These are phyloP conservation scores for Zasmidium angulare DNA, from an alignment of 2,329 filamentous ascomycete species.

Conservation along the genomic window DNA sequence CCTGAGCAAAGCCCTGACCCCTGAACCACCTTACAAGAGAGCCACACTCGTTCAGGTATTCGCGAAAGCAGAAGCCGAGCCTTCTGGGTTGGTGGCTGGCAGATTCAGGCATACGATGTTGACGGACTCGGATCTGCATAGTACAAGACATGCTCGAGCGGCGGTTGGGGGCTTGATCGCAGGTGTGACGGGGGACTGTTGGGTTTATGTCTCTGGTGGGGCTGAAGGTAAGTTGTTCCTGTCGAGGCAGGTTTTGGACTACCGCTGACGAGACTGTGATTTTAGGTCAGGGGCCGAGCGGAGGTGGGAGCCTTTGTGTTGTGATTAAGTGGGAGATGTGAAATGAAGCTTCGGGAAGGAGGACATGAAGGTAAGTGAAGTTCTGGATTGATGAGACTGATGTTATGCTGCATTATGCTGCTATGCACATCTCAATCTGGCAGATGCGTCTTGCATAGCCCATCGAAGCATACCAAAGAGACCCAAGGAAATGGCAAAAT, in stretches of 20 bases:
- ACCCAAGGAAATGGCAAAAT: too few species aligned
- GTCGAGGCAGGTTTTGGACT: background rate
- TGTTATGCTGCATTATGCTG: too few species aligned
- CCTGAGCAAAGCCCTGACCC: background rate
- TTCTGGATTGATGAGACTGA: background rate
- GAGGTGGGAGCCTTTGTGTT: constrained; percentile 1
- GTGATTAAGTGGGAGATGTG: constrained; percentile 1
- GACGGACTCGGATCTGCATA: constrained; percentile 12
- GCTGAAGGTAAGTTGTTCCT: constrained; percentile 3
- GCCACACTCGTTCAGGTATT: constrained; percentile 7
- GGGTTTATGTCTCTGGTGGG: constrained; percentile 9
- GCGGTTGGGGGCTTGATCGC: constrained; percentile 11
- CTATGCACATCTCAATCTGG: too few species aligned
- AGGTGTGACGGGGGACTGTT: constrained; percentile 10
- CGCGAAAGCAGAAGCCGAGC: constrained; percentile 14
- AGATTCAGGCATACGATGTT: constrained; percentile 12
- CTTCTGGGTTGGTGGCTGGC: constrained; percentile 5
- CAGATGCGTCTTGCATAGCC: too few species aligned
- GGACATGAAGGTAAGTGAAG: background rate
- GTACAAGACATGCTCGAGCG: constrained; percentile 11
- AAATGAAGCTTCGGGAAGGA: too few species aligned
- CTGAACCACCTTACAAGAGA: constrained; percentile 4
- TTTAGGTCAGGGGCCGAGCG: constrained; percentile 1
- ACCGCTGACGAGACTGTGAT: background rate
- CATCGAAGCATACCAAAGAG: too few species aligned